Conservation (phyloP, 129 eudicot genomes). For the Heracleum sosnowskyi region DNA sequence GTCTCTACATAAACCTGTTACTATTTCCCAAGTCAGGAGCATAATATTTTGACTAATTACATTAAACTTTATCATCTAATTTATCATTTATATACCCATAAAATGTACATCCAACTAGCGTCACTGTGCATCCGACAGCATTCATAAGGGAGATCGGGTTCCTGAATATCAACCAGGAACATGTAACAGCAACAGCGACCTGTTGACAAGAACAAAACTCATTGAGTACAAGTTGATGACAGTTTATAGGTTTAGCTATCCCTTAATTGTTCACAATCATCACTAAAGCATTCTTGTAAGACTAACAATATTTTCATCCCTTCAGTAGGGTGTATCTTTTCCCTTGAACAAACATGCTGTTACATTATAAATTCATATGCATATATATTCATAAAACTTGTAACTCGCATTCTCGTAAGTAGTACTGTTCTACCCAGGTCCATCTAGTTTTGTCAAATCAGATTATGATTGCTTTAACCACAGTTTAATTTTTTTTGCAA, state of each 20-base stretch:
- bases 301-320: neutral
- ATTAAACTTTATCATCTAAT: conserved; percentile 77
- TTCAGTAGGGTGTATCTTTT: neutral
- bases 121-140: conserved; percentile 73
- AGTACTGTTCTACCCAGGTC: neutral
- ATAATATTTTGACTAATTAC: neutral
- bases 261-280: neutral
- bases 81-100: conserved; percentile 83
- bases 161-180: conserved; percentile 84
- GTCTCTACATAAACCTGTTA: neutral
- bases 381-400: neutral
- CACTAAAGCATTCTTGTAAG: neutral
- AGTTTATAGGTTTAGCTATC: neutral
- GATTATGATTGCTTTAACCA: neutral
- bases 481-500: neutral
- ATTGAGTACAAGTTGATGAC: neutral
- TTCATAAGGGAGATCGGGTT: conserved; percentile 84
- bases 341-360: neutral
- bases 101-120: conserved; percentile 94
- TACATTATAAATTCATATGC: neutral
- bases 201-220: conserved; percentile 18
- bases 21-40: conserved; percentile 9
- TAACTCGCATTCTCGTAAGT: too few relatives aligned
- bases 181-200: conserved; percentile 94
- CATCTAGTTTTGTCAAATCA: neutral